Conservation (phyloP, 164 flowering plant species). For the Litsea cubeba region DNA sequence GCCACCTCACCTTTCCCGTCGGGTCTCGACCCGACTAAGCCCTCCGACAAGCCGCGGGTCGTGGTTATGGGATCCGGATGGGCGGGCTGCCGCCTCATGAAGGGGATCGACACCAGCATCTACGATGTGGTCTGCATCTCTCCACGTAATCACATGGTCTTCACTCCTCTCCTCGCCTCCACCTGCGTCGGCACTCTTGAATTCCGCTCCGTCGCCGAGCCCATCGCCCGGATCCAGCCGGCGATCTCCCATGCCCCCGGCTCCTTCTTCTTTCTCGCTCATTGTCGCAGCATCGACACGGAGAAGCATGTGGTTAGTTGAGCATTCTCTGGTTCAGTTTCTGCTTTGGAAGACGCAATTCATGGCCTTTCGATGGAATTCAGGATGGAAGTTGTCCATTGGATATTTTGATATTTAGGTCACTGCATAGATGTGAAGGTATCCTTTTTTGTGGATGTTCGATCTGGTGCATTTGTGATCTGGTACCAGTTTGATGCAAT, state of each 20-base stretch:
- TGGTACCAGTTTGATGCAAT: not conserved
- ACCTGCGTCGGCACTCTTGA: constrained; percentile 98
- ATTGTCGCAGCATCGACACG: constrained; percentile 53
- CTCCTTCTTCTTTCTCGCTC: constrained; percentile 80
- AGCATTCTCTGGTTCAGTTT: not conserved
- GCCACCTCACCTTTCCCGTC: not conserved
- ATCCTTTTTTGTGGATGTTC: not conserved
- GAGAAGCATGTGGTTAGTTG: constrained; percentile 44
- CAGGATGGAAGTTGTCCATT: no score
- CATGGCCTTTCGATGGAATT: no score
- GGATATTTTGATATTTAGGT: not conserved
- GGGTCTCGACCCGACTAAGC: constrained; percentile 62
- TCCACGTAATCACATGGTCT: constrained; percentile 97
- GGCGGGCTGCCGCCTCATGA: constrained; percentile 93
- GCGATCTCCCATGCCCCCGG: constrained; percentile 75
- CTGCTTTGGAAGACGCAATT: not conserved
- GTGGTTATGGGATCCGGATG: constrained; percentile 92
- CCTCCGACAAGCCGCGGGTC: constrained; percentile 80
- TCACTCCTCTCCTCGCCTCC: constrained; percentile 90
- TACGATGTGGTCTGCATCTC: constrained; percentile 93
- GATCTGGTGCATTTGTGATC: not conserved
- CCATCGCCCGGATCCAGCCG: constrained; percentile 88
- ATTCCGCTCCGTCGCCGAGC: constrained; percentile 95
- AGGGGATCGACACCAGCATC: constrained; percentile 58
- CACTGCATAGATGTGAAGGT: not conserved